Conservation (phyloP, 2,329 filamentous ascomycete species). For the Conoideocrella luteorostrata region DNA sequence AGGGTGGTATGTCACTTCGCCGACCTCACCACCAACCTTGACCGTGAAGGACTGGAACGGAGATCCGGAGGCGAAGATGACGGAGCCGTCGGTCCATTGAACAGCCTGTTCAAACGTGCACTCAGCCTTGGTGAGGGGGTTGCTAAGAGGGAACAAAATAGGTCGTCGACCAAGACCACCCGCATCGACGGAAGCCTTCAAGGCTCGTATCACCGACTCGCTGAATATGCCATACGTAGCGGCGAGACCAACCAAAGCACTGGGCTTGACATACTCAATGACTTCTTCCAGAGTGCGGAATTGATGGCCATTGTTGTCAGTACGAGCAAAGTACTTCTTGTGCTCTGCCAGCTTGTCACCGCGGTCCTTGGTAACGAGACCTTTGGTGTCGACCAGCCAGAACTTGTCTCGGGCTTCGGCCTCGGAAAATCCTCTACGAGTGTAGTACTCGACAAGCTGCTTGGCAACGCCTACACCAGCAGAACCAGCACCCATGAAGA, state of each 20-base stretch:
- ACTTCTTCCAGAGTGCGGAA: constrained; percentile 82
- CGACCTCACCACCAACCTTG: constrained; percentile 49
- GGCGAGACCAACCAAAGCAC: constrained; percentile 87
- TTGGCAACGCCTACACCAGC: constrained; percentile 96
- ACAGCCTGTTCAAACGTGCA: constrained; percentile 95
- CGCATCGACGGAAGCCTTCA: constrained; percentile 57
- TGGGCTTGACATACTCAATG: constrained; percentile 91
- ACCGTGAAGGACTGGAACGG: constrained; percentile 73
- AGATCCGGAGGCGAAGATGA: constrained; percentile 90
- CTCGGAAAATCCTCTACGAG: constrained; percentile 82
- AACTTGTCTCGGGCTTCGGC: constrained; percentile 85
- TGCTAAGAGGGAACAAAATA: constrained; percentile 93
- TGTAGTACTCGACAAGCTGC: constrained; percentile 96
- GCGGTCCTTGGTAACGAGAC: constrained; percentile 86
- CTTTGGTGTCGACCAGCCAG: constrained; percentile 96
- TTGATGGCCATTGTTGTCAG: constrained; percentile 59
- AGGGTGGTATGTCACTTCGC: constrained; percentile 62
- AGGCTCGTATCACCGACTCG: constrained; percentile 70
- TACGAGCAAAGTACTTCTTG: constrained; percentile 65
- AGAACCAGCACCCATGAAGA: constrained; percentile 93
- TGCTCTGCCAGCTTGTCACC: constrained; percentile 92
- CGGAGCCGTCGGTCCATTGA: constrained; percentile 81
- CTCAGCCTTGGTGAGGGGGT: constrained; percentile 93
- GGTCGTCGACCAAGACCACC: constrained; percentile 67
- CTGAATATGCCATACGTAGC: constrained; percentile 95